These are phyloP conservation scores for Trichoderma virens DNA, from an alignment of 495 filamentous ascomycete genomes.

Conservation along the genomic window DNA sequence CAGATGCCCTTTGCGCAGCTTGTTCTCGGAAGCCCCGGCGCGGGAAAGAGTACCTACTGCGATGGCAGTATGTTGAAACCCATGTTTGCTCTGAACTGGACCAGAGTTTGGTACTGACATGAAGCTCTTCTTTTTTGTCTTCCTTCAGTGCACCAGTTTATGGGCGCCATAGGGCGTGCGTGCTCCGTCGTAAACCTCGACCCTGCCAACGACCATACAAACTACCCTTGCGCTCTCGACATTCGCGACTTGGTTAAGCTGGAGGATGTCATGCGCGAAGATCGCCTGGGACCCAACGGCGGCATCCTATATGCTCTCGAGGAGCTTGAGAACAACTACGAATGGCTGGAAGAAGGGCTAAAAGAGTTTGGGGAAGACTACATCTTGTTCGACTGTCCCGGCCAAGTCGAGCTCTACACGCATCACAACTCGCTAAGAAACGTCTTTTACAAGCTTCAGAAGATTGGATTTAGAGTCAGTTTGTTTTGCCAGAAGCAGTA, in stretches of 20 bases:
- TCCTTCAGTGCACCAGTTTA: conserved; percentile 84
- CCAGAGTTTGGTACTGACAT: background rate
- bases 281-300: conserved; percentile 86
- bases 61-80: conserved; percentile 60
- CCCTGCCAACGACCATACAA: conserved; percentile 83
- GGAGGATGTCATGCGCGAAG: conserved; percentile 92
- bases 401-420: conserved; percentile 94
- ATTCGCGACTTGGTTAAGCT: conserved; percentile 80
- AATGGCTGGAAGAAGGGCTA: conserved; percentile 77
- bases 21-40: conserved; percentile 84
- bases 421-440: conserved; percentile 86
- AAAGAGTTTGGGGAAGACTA: conserved; percentile 81
- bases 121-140: background rate
- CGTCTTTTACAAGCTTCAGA: conserved; percentile 82
- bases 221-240: conserved; percentile 79
- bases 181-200: conserved; percentile 95
- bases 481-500: conserved; percentile 10
- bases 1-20: conserved; percentile 58
- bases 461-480: conserved; percentile 83
- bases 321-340: conserved; percentile 85
- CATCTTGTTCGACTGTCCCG: conserved; percentile 90
- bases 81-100: background rate
- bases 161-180: conserved; percentile 86
- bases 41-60: conserved; percentile 95
- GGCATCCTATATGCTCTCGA: conserved; percentile 89